Percentiles rank a stretch among this genome's conserved stretches.
These are phyloP conservation scores for Pseudocercospora fuligena DNA, from an alignment of 2,329 filamentous ascomycete species.

Conservation along the genomic window DNA sequence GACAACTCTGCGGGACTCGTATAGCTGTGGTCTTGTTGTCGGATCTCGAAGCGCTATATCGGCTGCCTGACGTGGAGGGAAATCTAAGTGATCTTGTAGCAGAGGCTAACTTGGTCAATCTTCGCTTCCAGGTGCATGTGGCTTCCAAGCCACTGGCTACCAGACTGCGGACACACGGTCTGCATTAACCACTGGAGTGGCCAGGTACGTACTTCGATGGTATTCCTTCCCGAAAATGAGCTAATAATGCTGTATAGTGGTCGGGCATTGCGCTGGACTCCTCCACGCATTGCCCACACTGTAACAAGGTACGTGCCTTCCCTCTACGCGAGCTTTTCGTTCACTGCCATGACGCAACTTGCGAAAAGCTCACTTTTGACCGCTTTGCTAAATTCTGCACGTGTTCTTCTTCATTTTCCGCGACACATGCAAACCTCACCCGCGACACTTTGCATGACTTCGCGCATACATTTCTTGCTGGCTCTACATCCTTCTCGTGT, in stretches of 20 bases:
- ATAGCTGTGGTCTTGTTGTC: too few relatives aligned
- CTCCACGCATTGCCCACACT: neutral
- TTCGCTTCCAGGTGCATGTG: neutral
- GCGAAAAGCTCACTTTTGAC: neutral
- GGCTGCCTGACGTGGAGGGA: neutral
- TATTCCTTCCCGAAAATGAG: neutral
- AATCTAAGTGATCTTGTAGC: neutral
- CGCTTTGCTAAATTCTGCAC: neutral
- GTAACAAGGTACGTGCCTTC: slow-evolving; percentile 7
- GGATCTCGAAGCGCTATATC: neutral
- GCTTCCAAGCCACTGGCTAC: neutral
- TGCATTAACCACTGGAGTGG: neutral
- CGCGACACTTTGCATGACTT: neutral
- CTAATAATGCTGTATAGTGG: neutral
- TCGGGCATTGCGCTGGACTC: neutral
- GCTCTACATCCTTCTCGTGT: neutral
- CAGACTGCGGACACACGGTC: neutral
- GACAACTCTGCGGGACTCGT: too few relatives aligned
- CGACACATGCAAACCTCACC: slow-evolving; percentile 1
- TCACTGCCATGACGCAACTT: slow-evolving; percentile 1
- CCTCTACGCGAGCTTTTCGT: neutral
- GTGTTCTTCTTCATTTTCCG: neutral
- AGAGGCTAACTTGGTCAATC: neutral
- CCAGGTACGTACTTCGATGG: neutral
- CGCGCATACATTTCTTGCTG: neutral